phyloP scores from a whole-genome alignment of 805 yeast genomes.

The Ogataea henricii region DNA sequence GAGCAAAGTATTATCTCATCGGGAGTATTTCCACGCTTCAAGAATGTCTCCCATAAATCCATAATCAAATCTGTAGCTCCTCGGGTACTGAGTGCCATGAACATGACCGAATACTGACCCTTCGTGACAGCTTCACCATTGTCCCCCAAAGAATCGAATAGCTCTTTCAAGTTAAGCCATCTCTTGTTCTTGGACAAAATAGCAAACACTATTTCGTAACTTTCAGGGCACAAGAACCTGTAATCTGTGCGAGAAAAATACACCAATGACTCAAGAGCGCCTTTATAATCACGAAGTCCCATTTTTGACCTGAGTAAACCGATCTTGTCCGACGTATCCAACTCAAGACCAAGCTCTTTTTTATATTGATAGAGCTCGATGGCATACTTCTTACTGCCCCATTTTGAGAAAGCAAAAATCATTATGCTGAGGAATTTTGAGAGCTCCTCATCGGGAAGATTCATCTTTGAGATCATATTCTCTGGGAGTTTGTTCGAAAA shows the following conservation, averaged over 20 bases:
- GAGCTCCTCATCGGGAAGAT: conserved; percentile 3
- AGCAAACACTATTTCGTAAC: conserved; percentile 20
- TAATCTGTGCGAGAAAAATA: conserved; percentile 7
- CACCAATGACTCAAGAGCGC: conserved; percentile 16
- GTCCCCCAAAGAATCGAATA: conserved; percentile 58
- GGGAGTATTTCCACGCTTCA: conserved; percentile 50
- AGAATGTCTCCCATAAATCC: conserved; percentile 45
- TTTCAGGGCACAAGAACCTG: conserved; percentile 17
- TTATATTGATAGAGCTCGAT: conserved; percentile 18
- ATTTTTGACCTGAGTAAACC: conserved; percentile 23
- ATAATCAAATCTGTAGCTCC: conserved; percentile 41
- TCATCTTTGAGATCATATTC: conserved; percentile 11
- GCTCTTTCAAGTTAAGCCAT: conserved; percentile 57
- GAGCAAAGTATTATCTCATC: conserved; percentile 45
- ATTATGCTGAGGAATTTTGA: conserved; percentile 21
- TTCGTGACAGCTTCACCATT: conserved; percentile 52
- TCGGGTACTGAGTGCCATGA: conserved; percentile 63
- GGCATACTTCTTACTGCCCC: conserved; percentile 24
- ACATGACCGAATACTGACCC: conserved; percentile 59
- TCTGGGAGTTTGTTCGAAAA: conserved; percentile 14
- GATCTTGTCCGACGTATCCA: conserved; percentile 21
- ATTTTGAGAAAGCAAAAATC: conserved; percentile 24
- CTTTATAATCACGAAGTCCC: conserved; percentile 10
- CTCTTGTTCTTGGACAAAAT: conserved; percentile 22
- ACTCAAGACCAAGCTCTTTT: conserved; percentile 4